Percentiles rank a stretch among this genome's conserved stretches.
Conservation (phyloP, 1,284 basidiomycete genomes). For the Ganoderma meredithae region DNA sequence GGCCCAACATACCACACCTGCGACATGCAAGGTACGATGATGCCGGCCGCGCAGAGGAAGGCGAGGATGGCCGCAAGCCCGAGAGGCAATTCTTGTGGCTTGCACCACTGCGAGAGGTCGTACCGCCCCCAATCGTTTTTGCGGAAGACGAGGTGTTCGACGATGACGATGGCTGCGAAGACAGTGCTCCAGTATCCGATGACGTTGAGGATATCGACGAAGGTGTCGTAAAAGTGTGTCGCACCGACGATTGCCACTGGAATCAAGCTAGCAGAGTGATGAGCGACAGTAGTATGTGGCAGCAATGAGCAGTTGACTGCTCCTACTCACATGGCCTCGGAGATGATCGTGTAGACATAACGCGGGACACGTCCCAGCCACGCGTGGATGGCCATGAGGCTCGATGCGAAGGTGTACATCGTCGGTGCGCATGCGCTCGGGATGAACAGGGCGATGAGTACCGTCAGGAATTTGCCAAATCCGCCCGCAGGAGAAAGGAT, state of each 20-base stretch:
- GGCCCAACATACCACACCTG: slow-evolving; percentile 66
- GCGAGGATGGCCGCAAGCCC: slow-evolving; percentile 60
- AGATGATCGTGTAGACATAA: slow-evolving; percentile 75
- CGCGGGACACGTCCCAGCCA: slow-evolving; percentile 68
- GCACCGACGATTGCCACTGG: slow-evolving; percentile 68
- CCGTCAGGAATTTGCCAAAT: slow-evolving; percentile 67
- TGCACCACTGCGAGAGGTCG: slow-evolving; percentile 50
- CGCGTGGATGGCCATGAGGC: slow-evolving; percentile 72
- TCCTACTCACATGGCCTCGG: slow-evolving; percentile 67
- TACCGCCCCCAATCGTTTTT: slow-evolving; percentile 44
- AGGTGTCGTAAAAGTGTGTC: slow-evolving; percentile 62
- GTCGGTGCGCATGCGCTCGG: slow-evolving; percentile 71
- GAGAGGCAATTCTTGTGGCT: slow-evolving; percentile 47
- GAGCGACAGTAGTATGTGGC: slow-evolving; percentile 13
- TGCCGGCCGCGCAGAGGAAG: slow-evolving; percentile 55
- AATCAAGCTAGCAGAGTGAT: slow-evolving; percentile 50
- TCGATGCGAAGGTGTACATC: slow-evolving; percentile 82
- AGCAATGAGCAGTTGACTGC: slow-evolving; percentile 27
- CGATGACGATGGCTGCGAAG: slow-evolving; percentile 60
- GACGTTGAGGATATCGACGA: slow-evolving; percentile 62
- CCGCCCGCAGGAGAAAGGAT: slow-evolving; percentile 53
- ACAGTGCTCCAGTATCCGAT: slow-evolving; percentile 69
- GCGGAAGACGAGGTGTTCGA: slow-evolving; percentile 67
- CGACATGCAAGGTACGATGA: slow-evolving; percentile 66
- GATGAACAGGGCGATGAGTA: slow-evolving; percentile 61